Evolutionary conservation across 352 stramenopile species (phyloP).

Genomic region (Lagenidium sp.): DNA sequence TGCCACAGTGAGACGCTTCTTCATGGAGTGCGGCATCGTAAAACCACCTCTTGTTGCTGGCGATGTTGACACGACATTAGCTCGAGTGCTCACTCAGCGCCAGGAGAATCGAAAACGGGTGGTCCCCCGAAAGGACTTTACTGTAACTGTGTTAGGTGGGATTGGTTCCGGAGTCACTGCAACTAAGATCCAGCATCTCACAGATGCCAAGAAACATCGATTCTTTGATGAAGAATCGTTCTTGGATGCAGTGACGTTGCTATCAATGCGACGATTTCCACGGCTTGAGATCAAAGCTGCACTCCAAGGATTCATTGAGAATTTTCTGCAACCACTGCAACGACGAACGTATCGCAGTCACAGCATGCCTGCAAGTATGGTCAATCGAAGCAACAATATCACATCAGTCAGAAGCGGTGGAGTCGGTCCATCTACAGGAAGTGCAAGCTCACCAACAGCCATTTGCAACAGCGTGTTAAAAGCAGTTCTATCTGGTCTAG

Average conservation of each 20-base stretch:
- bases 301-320: conserved; percentile 39
- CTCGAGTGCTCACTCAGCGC: conserved; percentile 42
- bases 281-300: conserved; percentile 38
- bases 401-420: conserved; percentile 1
- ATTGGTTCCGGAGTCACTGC: background rate
- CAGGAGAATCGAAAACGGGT: conserved; percentile 42
- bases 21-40: conserved; percentile 51
- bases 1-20: conserved; percentile 53
- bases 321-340: conserved; percentile 41
- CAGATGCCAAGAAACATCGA: conserved; percentile 36
- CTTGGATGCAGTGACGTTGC: conserved; percentile 59
- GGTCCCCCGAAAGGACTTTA: conserved; percentile 45
- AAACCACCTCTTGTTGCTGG: conserved; percentile 35
- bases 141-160: conserved; percentile 7
- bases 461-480: conserved; percentile 23
- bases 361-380: conserved; percentile 1
- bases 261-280: conserved; percentile 52
- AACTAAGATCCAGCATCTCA: too few species aligned
- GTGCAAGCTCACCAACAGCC: conserved; percentile 15
- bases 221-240: conserved; percentile 67
- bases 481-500: conserved; percentile 36
- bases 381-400: conserved; percentile 3
- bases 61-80: conserved; percentile 63
- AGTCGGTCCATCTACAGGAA: background rate
- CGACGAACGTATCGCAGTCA: conserved; percentile 8